A percentile compares a stretch with the other conserved stretches of the same genome.
These are phyloP conservation scores for Stygiomarasmius scandens DNA, from an alignment of 1,284 basidiomycete genomes.

Conservation along the genomic window DNA sequence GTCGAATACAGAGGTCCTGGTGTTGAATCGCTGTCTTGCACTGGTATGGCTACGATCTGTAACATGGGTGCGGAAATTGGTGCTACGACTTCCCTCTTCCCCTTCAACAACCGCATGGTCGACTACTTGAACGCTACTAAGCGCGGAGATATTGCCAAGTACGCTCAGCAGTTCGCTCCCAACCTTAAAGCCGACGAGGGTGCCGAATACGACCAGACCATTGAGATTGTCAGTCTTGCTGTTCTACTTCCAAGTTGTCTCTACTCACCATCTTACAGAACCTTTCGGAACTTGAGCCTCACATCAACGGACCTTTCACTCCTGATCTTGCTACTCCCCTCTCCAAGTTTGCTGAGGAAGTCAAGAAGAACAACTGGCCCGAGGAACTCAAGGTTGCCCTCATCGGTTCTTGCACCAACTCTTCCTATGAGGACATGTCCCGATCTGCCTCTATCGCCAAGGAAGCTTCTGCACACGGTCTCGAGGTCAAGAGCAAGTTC, in stretches of 20 bases:
- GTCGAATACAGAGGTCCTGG: slow-evolving; percentile 95
- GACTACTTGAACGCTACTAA: slow-evolving; percentile 95
- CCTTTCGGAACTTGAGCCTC: slow-evolving; percentile 95
- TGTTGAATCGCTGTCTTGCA: slow-evolving; percentile 95
- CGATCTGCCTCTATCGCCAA: slow-evolving; percentile 93
- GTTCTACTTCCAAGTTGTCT: background rate
- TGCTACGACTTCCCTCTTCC: slow-evolving; percentile 98
- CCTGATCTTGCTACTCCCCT: slow-evolving; percentile 95
- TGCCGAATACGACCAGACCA: slow-evolving; percentile 93
- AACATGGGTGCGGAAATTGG: slow-evolving; percentile 99
- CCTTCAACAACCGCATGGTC: slow-evolving; percentile 95
- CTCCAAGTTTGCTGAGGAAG: slow-evolving; percentile 91
- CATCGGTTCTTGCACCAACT: slow-evolving; percentile 99
- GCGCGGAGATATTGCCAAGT: slow-evolving; percentile 86
- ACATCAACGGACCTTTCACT: slow-evolving; percentile 99
- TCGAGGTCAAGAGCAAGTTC: slow-evolving; percentile 91
- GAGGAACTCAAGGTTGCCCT: slow-evolving; percentile 95
- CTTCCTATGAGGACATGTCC: slow-evolving; percentile 99
- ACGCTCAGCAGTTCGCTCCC: slow-evolving; percentile 89
- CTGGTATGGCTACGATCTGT: slow-evolving; percentile 99
- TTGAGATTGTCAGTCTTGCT: slow-evolving; percentile 78
- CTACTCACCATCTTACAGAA: slow-evolving; percentile 52
- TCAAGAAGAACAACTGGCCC: slow-evolving; percentile 97
- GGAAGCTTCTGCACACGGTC: slow-evolving; percentile 86
- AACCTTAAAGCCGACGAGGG: slow-evolving; percentile 90